These are phyloP conservation scores for Ambrosia artemisiifolia DNA, from an alignment of 129 eudicot genomes.

Conservation along the genomic window DNA sequence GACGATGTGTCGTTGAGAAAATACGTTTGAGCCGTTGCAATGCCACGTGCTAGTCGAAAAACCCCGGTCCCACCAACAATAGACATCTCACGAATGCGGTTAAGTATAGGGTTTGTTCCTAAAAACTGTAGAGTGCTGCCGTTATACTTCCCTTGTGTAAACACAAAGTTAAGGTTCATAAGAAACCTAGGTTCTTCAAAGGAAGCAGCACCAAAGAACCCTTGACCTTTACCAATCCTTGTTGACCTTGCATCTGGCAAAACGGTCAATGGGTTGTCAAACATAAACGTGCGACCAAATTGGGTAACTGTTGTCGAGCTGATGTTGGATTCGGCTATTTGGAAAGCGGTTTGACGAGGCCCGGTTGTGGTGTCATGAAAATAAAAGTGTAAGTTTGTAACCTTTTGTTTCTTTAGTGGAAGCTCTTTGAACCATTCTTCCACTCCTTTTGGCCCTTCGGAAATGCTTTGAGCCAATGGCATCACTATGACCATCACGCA, in stretches of 20 bases:
- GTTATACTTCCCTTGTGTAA: too few relatives aligned
- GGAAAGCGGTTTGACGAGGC: slow-evolving; percentile 28
- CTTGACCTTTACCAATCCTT: slow-evolving; percentile 53
- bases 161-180: too few relatives aligned
- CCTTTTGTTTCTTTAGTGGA: slow-evolving; percentile 27
- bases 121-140: too few relatives aligned
- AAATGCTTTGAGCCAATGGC: too few relatives aligned
- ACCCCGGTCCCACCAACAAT: slow-evolving; percentile 48
- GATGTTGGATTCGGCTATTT: slow-evolving; percentile 31
- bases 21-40: slow-evolving; percentile 30
- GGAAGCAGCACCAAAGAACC: slow-evolving; percentile 22
- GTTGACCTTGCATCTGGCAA: slow-evolving; percentile 38
- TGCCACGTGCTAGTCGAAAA: slow-evolving; percentile 51
- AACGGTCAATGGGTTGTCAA: slow-evolving; percentile 33
- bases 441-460: too few relatives aligned
- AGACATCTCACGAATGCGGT: slow-evolving; percentile 41
- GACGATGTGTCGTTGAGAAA: slow-evolving; percentile 25
- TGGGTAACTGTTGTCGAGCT: slow-evolving; percentile 25
- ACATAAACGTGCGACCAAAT: slow-evolving; percentile 26
- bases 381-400: slow-evolving; percentile 40
- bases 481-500: slow-evolving; percentile 15
- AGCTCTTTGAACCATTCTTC: too few relatives aligned
- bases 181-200: too few relatives aligned
- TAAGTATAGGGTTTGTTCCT: too few relatives aligned
- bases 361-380: slow-evolving; percentile 41